Evolutionary conservation across 208 protist genomes (phyloP).

Genomic region (Vickermania ingenoplastis): DNA sequence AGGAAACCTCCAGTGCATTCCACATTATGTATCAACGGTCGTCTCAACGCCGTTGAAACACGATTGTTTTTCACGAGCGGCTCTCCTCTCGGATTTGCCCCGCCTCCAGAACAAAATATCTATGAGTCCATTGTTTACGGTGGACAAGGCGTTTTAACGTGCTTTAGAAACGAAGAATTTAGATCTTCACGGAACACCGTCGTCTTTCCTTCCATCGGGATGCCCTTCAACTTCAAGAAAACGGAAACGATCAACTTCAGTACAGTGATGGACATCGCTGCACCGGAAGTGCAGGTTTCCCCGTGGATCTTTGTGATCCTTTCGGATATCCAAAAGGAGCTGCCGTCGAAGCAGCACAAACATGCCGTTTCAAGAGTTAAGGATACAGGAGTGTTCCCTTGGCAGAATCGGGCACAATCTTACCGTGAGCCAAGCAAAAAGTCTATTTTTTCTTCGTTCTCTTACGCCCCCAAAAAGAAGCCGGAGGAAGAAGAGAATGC

Average conservation of each 20-base stretch:
- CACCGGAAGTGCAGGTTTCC: conserved; percentile 46
- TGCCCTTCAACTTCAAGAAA: conserved; percentile 42
- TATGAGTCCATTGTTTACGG: conserved; percentile 45
- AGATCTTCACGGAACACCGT: conserved; percentile 40
- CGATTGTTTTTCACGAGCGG: conserved; percentile 67
- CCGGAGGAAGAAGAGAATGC: conserved; percentile 8
- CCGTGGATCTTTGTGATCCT: conserved; percentile 58
- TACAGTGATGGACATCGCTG: conserved; percentile 55
- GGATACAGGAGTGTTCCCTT: not conserved
- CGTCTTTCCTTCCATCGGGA: conserved; percentile 38
- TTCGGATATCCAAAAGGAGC: conserved; percentile 40
- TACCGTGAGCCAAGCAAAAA: not conserved
- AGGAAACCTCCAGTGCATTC: too few species aligned
- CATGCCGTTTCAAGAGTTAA: not conserved
- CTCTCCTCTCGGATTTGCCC: conserved; percentile 14
- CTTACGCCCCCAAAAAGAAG: conserved; percentile 5
- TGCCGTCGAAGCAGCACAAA: conserved; percentile 12
- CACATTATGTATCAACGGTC: conserved; percentile 23
- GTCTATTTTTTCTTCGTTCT: not conserved
- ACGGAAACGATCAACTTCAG: conserved; percentile 19
- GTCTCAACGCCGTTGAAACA: conserved; percentile 36
- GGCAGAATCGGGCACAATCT: not conserved
- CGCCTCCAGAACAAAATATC: conserved; percentile 16
- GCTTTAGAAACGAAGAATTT: conserved; percentile 32
- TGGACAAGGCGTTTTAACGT: conserved; percentile 57